phyloP scores from a whole-genome alignment of 2,329 filamentous ascomycete species.

The Volutella citrinella region DNA sequence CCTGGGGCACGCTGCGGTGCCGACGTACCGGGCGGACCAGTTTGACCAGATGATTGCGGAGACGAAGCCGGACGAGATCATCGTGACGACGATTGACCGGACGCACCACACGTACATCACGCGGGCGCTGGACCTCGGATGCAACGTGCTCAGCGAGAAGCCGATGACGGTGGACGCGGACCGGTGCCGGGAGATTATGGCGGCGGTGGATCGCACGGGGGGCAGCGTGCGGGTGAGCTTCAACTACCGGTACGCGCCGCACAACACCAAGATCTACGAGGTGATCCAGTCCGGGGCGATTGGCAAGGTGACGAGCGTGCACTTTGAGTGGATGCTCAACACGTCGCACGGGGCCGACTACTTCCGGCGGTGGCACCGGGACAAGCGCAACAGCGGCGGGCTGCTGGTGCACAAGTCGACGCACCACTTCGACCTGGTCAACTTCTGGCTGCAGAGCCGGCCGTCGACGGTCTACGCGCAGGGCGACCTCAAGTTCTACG shows the following conservation, averaged over 20 bases:
- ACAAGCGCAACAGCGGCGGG: conserved; percentile 58
- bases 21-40: conserved; percentile 50
- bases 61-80: conserved; percentile 57
- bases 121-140: conserved; percentile 56
- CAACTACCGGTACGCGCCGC: conserved; percentile 65
- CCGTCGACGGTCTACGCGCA: conserved; percentile 56
- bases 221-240: conserved; percentile 56
- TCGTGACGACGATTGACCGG: conserved; percentile 61
- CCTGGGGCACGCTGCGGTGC: conserved; percentile 46
- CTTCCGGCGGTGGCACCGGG: conserved; percentile 62
- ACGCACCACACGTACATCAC: conserved; percentile 61
- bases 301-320: conserved; percentile 53
- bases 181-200: conserved; percentile 49
- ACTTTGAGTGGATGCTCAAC: conserved; percentile 64
- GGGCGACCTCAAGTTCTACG: conserved; percentile 59
- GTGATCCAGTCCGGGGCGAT: conserved; percentile 53
- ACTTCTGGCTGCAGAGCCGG: conserved; percentile 58
- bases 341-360: conserved; percentile 61
- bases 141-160: conserved; percentile 61
- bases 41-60: conserved; percentile 59
- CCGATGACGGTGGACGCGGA: conserved; percentile 62
- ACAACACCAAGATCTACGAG: conserved; percentile 59
- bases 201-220: conserved; percentile 26
- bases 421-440: conserved; percentile 62
- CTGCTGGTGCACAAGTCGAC: conserved; percentile 61